Base-by-base conservation (phyloP, 75 land plant species). In the Selaginella tamariscina region DNA sequence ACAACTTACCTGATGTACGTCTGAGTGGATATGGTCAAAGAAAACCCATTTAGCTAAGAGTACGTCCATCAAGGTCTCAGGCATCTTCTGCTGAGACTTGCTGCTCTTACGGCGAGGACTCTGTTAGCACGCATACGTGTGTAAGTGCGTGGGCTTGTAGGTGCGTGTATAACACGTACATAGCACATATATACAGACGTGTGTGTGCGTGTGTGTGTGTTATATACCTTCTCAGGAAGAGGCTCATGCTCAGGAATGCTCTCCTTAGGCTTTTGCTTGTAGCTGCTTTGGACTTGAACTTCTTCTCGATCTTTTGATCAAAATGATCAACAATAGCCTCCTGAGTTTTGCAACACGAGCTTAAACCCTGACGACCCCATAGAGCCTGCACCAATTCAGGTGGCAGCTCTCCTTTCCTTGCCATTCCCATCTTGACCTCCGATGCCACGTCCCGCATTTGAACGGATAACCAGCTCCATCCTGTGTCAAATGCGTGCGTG, bases 401-500 rank as follows among this genome's bases (percentile, higher is more conserved):
- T 15, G 73, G 56, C 29, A 72, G 73, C 57, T 72, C 73, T 44
- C 73, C 73, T 32, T 65, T 72, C 39, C 73, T 56, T 1, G 65
- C 67, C 28, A 22, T 24, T 15, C 24, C 2, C 24, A 54, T 18
- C 11, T 49, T 24, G 11, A 20, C 44, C 54, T 68, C 26, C 23
- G 60, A 1, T 39, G 26, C 30, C 0, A 24, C 9, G 13, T 72
- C 68, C 20, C 29, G 67, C 15, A 65, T 33, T n/a, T 55, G 24
- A 22, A 64, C 23, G 1, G 66, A 23, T 1, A 72, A 31, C 63
- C 31, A 65, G 31, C 32, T 65, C 73, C 73, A 72, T 29, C 66
- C 72, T 32, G 32, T 62, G 1, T 21, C 30, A n/a, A n/a, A n/a
- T n/a, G n/a, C n/a, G n/a, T n/a, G n/a, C n/a, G n/a, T n/a, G n/a